Base-by-base conservation (phyloP, 1,284 basidiomycete genomes). In the Fomitiporia mediterranea region DNA sequence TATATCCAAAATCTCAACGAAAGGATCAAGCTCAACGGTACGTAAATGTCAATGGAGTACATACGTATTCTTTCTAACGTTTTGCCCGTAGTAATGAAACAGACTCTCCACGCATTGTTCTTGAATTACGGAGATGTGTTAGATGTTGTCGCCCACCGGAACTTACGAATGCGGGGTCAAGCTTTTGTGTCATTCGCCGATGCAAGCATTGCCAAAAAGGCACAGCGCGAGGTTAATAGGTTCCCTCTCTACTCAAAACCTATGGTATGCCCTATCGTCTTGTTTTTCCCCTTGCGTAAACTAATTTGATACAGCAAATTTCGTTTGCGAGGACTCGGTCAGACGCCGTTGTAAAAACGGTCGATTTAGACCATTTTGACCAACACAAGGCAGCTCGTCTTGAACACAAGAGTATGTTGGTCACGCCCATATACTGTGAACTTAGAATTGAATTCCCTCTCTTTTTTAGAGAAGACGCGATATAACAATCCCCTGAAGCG, bases 1-100 rank as follows among this genome's bases (percentile, higher is more conserved):
- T 99, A 98, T 70, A 86, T 98, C 64, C 92, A 98, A 72, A 99
- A 99, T 72, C 74, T 99, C 67, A 98, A 99, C 70, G 96, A 99
- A 76, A 94, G 91, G 74, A 92, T 99, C 63, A 92, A 92, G 71
- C 77, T 94, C 54, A 82, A 84, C 62, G 85, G 91, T 92, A 57
- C 58, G 76, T 69, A 15, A 54, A 35, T 39, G n/a, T 37, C 53
- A 56, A 55, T 42, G 17, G 2, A 40, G 61, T 54, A 21, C 21
- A 7, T 30, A 28, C 32, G 55, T 47, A 59, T 53, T 19, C 25
- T 37, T 27, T 46, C 57, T 49, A 58, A 30, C 23, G 50, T 61
- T 34, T 51, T 46, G 46, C 51, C 54, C 55, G 27, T 63, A 81
- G 94, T 95, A 28, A 81, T 99, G 66, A 98, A 96, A 72, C 77